phyloP scores from a whole-genome alignment of 129 eudicot species.

The Arctium lappa region DNA sequence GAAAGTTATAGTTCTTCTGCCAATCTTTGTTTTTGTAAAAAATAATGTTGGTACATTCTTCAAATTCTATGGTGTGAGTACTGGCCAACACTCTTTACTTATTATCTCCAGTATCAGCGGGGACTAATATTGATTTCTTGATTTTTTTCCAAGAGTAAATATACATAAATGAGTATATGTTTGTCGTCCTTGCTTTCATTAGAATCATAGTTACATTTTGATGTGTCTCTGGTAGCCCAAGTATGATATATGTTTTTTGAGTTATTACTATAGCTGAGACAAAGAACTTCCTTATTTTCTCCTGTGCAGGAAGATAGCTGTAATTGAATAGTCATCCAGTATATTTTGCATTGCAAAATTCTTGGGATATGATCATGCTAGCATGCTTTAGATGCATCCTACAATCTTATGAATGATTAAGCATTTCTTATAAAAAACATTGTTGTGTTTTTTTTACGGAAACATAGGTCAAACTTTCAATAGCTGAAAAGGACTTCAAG shows the following conservation, averaged over 20 bases:
- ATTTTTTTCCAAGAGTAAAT: too few relatives aligned
- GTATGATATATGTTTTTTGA: background rate
- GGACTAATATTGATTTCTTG: too few relatives aligned
- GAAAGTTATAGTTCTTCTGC: background rate
- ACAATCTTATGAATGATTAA: background rate
- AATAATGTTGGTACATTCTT: background rate
- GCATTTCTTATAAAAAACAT: background rate
- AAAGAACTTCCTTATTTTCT: background rate
- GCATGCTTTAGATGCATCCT: background rate
- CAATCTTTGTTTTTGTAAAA: background rate
- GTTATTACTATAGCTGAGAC: background rate
- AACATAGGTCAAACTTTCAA: constrained; percentile 61
- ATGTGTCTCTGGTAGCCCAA: background rate
- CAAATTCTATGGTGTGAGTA: background rate
- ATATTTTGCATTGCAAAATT: background rate
- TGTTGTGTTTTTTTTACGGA: background rate
- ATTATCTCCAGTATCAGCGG: too few relatives aligned
- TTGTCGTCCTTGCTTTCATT: background rate
- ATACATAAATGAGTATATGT: background rate
- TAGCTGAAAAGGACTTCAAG: constrained; percentile 55
- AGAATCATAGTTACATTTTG: background rate
- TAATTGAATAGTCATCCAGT: background rate
- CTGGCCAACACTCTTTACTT: background rate
- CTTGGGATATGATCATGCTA: background rate
- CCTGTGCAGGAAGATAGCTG: background rate